Evolutionary conservation across 495 filamentous ascomycete genomes (phyloP).

Genomic region (Astrothelium subdiscretum): DNA sequence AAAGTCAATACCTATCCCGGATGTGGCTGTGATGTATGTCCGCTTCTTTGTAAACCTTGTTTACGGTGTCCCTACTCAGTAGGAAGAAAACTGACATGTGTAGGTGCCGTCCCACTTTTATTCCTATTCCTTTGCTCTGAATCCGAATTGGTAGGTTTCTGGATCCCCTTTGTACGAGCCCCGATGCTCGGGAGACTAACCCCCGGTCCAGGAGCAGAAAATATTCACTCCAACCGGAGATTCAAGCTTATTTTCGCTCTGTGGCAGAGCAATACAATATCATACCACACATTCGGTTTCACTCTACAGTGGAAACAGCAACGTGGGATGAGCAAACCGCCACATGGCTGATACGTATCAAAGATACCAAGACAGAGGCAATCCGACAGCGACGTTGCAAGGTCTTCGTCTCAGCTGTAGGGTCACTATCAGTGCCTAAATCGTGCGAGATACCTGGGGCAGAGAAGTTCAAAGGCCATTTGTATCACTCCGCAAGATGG

Average conservation of each 20-base stretch:
- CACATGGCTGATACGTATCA: conserved; percentile 35
- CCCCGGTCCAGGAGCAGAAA: conserved; percentile 6
- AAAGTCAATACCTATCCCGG: conserved; percentile 24
- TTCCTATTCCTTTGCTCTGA: conserved; percentile 38
- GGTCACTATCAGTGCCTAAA: conserved; percentile 38
- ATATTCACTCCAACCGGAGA: conserved; percentile 11
- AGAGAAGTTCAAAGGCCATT: conserved; percentile 35
- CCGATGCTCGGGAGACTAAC: neutral
- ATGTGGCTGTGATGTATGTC: conserved; percentile 23
- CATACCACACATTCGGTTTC: conserved; percentile 31
- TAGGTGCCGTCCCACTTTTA: conserved; percentile 32
- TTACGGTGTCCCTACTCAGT: neutral
- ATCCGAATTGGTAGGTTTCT: conserved; percentile 28
- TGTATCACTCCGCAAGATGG: conserved; percentile 53
- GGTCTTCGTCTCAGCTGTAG: conserved; percentile 46
- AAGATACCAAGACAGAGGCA: conserved; percentile 26
- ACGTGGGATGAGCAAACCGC: conserved; percentile 33
- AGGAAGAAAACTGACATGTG: neutral
- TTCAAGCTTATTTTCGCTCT: conserved; percentile 33
- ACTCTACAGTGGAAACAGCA: conserved; percentile 30
- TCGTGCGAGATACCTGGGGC: conserved; percentile 37
- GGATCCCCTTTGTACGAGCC: neutral
- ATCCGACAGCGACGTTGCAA: conserved; percentile 34
- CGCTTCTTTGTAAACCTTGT: neutral
- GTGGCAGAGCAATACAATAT: conserved; percentile 37